These are phyloP conservation scores for Penicillium turbatum DNA, from an alignment of 495 filamentous ascomycete species.

Conservation along the genomic window DNA sequence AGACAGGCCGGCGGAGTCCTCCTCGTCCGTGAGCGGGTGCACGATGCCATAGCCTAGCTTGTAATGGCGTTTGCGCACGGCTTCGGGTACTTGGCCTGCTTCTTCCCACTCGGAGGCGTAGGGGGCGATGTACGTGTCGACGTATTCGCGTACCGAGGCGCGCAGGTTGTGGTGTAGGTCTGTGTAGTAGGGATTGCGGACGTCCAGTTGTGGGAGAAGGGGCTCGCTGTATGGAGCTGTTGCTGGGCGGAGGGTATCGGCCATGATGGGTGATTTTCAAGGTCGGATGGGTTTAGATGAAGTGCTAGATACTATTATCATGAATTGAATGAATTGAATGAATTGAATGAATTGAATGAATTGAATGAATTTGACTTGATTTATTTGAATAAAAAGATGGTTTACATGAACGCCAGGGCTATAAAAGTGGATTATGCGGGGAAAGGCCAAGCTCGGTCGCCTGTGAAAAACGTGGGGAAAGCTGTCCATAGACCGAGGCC, in stretches of 20 bases:
- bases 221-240: slow-evolving; percentile 42
- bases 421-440: slow-evolving; percentile 2
- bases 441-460: slow-evolving; percentile 10
- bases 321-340: not conserved
- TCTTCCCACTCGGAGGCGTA: slow-evolving; percentile 48
- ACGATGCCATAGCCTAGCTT: slow-evolving; percentile 38
- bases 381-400: too few species aligned
- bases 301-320: not conserved
- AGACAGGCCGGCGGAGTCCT: slow-evolving; percentile 30
- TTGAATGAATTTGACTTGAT: too few species aligned
- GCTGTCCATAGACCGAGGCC: slow-evolving; percentile 2
- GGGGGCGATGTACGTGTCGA: slow-evolving; percentile 42
- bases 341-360: not conserved
- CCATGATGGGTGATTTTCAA: slow-evolving; percentile 11
- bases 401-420: not conserved
- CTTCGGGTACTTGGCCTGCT: slow-evolving; percentile 40
- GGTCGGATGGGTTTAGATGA: not conserved
- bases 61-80: slow-evolving; percentile 34
- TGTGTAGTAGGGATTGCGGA: slow-evolving; percentile 47
- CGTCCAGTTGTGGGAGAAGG: slow-evolving; percentile 36
- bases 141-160: slow-evolving; percentile 41
- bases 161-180: slow-evolving; percentile 44
- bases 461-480: slow-evolving; percentile 9
- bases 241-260: slow-evolving; percentile 21
- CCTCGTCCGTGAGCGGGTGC: slow-evolving; percentile 32